Base-by-base conservation (phyloP, 768 basidiomycete species). In the Phylloporus scabripes region DNA sequence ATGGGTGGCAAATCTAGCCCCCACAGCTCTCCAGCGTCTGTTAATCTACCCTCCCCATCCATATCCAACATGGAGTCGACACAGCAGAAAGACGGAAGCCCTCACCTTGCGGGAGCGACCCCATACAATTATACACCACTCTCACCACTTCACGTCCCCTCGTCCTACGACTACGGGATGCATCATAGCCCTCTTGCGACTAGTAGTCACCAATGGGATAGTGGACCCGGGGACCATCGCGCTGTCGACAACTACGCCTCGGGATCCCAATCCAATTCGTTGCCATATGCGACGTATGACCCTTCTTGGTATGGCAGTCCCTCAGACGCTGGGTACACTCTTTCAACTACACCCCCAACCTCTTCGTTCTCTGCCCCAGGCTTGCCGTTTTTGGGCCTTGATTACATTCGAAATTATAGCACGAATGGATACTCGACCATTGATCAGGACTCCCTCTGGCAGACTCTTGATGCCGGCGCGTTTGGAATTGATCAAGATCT, bases 341-440 rank as follows among this genome's bases (percentile, higher is more conserved):
- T 78, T 28, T 81, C 81, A 5, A 77, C 75, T 10, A 79, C 81
- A 10, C 78, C 83, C 3, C 78, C 83, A 11, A 77, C 75, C 5
- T 66, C 84, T n/a, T 73, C 76, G 4, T 89, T 89, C 62, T 72
- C 82, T 53, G 80, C 80, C 8, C 74, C 82, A 20, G 87, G 87
- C 33, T 72, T 91, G n/a, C 90, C 88, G 1, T 92, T 92, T 73
- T 77, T 81, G 26, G 90, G 88, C 9, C 73, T 92, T 28, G 90
- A 92, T 57, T 92, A 80, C 58, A 83, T 92, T 60, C 80, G 85
- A 57, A 90, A 88, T 59, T 90, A 85, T 62, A 74, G 73, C 56
- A 75, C 80, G 44, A 75, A 76, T 5, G 64, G 69, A 36, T 67
- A 65, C 53, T 55, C 69, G 15, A 47, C 54, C 36, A 50, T 48